Evolutionary conservation across 371 early-diverging fungal genomes (phyloP).

Genomic region (Mucor plumbeus): DNA sequence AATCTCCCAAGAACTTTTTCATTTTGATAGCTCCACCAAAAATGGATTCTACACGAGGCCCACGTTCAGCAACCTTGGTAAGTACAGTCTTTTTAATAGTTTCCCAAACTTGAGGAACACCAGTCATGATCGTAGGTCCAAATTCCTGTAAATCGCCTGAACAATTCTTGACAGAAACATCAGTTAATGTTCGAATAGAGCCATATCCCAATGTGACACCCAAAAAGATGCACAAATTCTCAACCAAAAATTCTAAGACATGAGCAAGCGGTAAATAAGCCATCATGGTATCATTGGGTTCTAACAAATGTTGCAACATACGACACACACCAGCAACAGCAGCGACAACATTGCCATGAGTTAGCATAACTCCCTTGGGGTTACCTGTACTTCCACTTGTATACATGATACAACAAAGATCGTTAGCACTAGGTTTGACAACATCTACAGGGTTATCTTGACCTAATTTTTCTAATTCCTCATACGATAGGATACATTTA

Average conservation of each 20-base stretch:
- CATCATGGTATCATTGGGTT: slow-evolving; percentile 76
- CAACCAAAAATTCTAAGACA: slow-evolving; percentile 87
- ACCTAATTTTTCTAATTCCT: slow-evolving; percentile 69
- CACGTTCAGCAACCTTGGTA: slow-evolving; percentile 68
- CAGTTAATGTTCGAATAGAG: slow-evolving; percentile 83
- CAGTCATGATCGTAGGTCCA: slow-evolving; percentile 92
- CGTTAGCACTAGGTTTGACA: slow-evolving; percentile 59
- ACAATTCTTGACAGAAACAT: slow-evolving; percentile 91
- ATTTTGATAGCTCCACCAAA: slow-evolving; percentile 76
- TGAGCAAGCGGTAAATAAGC: slow-evolving; percentile 97
- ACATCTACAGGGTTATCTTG: slow-evolving; percentile 61
- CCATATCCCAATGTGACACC: slow-evolving; percentile 93
- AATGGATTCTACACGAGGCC: slow-evolving; percentile 70
- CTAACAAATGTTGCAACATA: slow-evolving; percentile 76
- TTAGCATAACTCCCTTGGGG: slow-evolving; percentile 75
- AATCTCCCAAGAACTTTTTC: slow-evolving; percentile 71
- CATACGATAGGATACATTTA: slow-evolving; percentile 43
- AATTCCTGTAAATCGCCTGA: slow-evolving; percentile 93
- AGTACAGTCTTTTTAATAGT: slow-evolving; percentile 88
- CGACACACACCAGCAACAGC: slow-evolving; percentile 80
- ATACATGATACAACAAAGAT: slow-evolving; percentile 83
- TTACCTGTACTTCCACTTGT: slow-evolving; percentile 88
- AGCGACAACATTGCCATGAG: slow-evolving; percentile 78
- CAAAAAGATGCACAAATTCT: slow-evolving; percentile 73
- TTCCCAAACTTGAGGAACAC: slow-evolving; percentile 95